Evolutionary conservation across 2,329 filamentous ascomycete genomes (phyloP), one percentile per base, ranked within the genome.

Genomic region (Karstenula rhodostoma): DNA sequence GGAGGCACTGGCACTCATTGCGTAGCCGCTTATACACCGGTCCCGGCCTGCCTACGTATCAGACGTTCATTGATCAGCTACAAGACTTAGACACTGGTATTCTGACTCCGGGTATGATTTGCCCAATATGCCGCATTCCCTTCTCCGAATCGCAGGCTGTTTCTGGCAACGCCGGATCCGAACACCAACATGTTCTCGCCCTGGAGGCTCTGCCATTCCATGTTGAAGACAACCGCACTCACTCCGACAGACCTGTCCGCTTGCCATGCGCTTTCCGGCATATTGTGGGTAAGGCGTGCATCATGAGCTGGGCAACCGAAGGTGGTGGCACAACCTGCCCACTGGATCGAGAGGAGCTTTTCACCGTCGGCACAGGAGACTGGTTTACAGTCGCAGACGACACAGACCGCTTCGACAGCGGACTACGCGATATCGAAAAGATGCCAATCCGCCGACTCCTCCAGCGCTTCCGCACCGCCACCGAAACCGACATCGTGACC

Each of bases 61-160:
- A 22, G 17, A 29, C 23, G 4, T 55, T 59, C 46, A n/a, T 48
- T 33, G 15, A 27, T 17, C 46, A 27, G 8, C 44, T 55, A 7
- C 10, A 15, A 2, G 17, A 40, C 25, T 15, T 54, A 12, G 22
- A 49, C 10, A 29, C 33, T 4, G 27, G 13, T 3, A 49, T 27
- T 32, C 51, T 59, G 5, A n/a, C 43, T 44, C 50, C 40, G 6
- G 48, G 33, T 2, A 17, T 23, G 17, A 32, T 47, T 10, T 58
- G 56, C 29, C 56, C 56, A 13, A 58, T 58, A 43, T 58, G 56
- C 29, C 56, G 48, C 9, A n/a, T 33, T 4, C 29, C 48, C 2
- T 53, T 47, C 32, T 19, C 40, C 1, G n/a, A 40, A 37, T 25
- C 22, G 27, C 12, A 27, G 1, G 9, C 22, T 13, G 4, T 37